Percentiles rank a stretch among this genome's conserved stretches.
These are phyloP conservation scores for Schizothecium vesticola DNA, from an alignment of 495 filamentous ascomycete genomes.

Conservation along the genomic window DNA sequence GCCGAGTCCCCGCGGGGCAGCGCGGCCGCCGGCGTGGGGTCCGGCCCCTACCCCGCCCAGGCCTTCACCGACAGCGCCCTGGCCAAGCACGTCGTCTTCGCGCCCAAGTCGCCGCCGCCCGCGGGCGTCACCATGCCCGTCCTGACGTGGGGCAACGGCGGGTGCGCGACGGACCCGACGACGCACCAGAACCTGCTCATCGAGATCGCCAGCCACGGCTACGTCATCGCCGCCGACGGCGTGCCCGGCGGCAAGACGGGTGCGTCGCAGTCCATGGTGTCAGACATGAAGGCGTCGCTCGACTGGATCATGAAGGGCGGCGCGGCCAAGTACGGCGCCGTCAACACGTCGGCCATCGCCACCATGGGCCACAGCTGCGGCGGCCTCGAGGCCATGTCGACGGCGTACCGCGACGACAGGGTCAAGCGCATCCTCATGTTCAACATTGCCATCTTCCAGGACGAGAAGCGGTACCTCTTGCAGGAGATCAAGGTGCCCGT, in stretches of 20 bases:
- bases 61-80: conserved; percentile 18
- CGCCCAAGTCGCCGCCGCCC: conserved; percentile 20
- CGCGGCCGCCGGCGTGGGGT: conserved; percentile 15
- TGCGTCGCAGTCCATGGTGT: conserved; percentile 14
- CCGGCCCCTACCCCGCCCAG: conserved; percentile 22
- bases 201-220: conserved; percentile 27
- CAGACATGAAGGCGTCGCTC: conserved; percentile 14
- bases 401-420: conserved; percentile 15
- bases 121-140: conserved; percentile 17
- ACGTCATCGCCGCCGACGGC: conserved; percentile 26
- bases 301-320: conserved; percentile 28
- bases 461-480: conserved; percentile 15
- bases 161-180: conserved; percentile 22
- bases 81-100: conserved; percentile 25
- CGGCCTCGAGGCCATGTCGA: conserved; percentile 29
- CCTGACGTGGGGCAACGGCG: conserved; percentile 32
- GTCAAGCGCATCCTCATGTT: conserved; percentile 26
- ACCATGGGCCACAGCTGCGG: conserved; percentile 28
- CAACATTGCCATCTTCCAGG: conserved; percentile 25
- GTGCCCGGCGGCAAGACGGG: conserved; percentile 15
- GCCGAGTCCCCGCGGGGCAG: conserved; percentile 15
- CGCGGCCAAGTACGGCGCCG: conserved; percentile 26
- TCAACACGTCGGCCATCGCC: conserved; percentile 20
- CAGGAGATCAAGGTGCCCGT: conserved; percentile 26
- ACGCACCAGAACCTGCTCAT: conserved; percentile 17